Percentiles rank a stretch among this genome's conserved stretches.
phyloP scores from a whole-genome alignment of 2,329 filamentous ascomycete species.

The Penicillium sp. region DNA sequence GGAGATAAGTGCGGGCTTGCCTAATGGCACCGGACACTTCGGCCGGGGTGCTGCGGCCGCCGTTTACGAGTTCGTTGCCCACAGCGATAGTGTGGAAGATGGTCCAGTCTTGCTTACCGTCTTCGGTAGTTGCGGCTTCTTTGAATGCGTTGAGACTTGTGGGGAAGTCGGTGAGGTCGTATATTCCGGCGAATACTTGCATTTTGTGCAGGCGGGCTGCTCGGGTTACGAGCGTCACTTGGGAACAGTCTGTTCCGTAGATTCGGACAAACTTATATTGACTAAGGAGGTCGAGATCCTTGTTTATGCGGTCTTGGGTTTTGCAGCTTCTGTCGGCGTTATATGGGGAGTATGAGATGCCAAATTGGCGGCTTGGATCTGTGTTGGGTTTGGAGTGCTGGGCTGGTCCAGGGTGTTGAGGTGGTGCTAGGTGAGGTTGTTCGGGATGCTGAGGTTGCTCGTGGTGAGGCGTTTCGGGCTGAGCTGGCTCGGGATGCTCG shows the following conservation, averaged over 20 bases:
- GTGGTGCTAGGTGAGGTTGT: background rate
- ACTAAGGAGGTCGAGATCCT: conserved; percentile 62
- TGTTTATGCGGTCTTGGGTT: conserved; percentile 58
- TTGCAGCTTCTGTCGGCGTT: conserved; percentile 64
- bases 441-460: background rate
- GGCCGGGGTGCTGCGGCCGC: conserved; percentile 52
- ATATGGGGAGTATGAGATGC: conserved; percentile 62
- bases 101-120: conserved; percentile 58
- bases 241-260: conserved; percentile 79
- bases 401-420: conserved; percentile 2
- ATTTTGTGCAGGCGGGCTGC: conserved; percentile 65
- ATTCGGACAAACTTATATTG: conserved; percentile 67
- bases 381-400: conserved; percentile 2
- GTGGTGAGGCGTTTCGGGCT: background rate
- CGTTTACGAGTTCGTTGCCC: conserved; percentile 79
- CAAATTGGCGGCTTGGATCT: conserved; percentile 32
- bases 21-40: conserved; percentile 59
- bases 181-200: conserved; percentile 75
- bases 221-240: conserved; percentile 62
- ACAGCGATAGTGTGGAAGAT: conserved; percentile 69
- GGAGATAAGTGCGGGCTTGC: conserved; percentile 58
- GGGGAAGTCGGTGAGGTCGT: conserved; percentile 58
- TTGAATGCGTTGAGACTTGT: conserved; percentile 63
- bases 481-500: background rate
- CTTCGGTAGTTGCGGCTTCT: conserved; percentile 51